Conservation (phyloP, 73 alveolate genomes). For the Paraurostyla sp. region DNA sequence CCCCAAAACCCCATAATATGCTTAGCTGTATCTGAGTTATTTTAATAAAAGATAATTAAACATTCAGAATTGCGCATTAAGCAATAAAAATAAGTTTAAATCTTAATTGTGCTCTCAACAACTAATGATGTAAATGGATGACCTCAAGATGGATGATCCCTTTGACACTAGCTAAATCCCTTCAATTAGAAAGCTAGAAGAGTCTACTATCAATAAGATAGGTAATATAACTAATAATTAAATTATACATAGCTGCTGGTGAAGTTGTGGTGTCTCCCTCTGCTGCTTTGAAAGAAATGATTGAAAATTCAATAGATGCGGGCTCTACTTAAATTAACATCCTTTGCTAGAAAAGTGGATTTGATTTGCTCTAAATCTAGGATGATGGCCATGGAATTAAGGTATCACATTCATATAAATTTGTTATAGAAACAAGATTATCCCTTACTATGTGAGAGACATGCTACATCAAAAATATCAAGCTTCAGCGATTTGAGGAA, state of each 20-base stretch:
- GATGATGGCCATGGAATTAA: slow-evolving; percentile 98
- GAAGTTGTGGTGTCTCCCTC: slow-evolving; percentile 93
- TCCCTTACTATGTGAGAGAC: slow-evolving; percentile 95
- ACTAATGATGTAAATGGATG: too few relatives aligned
- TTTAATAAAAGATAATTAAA: too few relatives aligned
- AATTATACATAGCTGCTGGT: slow-evolving; percentile 85
- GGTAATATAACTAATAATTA: background rate
- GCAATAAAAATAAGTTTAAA: too few relatives aligned
- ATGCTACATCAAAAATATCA: slow-evolving; percentile 94
- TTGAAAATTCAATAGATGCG: slow-evolving; percentile 98
- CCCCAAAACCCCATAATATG: too few relatives aligned
- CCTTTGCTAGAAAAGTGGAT: slow-evolving; percentile 89
- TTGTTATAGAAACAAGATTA: slow-evolving; percentile 79
- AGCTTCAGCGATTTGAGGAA: slow-evolving; percentile 85
- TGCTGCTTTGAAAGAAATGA: slow-evolving; percentile 94
- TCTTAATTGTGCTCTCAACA: too few relatives aligned
- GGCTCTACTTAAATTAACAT: slow-evolving; percentile 86
- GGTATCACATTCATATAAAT: background rate
- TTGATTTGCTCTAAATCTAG: slow-evolving; percentile 86
- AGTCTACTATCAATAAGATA: slow-evolving; percentile 86
- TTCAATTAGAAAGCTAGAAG: slow-evolving; percentile 80
- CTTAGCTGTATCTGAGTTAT: too few relatives aligned
- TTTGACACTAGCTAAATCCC: slow-evolving; percentile 20
- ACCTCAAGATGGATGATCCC: background rate
- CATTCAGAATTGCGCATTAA: too few relatives aligned